Percentiles rank a stretch among this genome's conserved stretches.
phyloP scores from a whole-genome alignment of 371 early-diverging fungal species.

The Mycotypha africana region DNA sequence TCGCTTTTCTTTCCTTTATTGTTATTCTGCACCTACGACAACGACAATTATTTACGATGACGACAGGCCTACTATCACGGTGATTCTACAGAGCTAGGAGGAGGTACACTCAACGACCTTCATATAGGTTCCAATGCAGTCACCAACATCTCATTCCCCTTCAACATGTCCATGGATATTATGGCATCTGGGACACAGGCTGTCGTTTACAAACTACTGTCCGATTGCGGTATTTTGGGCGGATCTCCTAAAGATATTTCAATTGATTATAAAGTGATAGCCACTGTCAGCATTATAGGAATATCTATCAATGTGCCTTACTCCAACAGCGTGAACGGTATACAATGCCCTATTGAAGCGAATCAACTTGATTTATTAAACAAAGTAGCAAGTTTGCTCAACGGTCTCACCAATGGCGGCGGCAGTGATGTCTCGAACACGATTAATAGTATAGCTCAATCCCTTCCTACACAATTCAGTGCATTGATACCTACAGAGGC shows the following conservation, averaged over 20 bases:
- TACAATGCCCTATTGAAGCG: slow-evolving; percentile 35
- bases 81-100: slow-evolving; percentile 36
- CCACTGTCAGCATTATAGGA: slow-evolving; percentile 41
- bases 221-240: slow-evolving; percentile 38
- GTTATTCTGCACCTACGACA: too few relatives aligned
- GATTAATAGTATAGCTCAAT: too few relatives aligned
- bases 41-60: too few relatives aligned
- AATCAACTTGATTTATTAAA: too few relatives aligned
- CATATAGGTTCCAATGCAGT: slow-evolving; percentile 39
- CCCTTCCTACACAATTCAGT: too few relatives aligned
- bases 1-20: too few relatives aligned
- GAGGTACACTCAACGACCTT: slow-evolving; percentile 39
- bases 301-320: slow-evolving; percentile 46
- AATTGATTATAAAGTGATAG: slow-evolving; percentile 48
- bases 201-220: slow-evolving; percentile 35
- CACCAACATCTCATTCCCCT: slow-evolving; percentile 43
- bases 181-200: slow-evolving; percentile 16
- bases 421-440: too few relatives aligned
- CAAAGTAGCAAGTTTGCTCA: too few relatives aligned
- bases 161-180: slow-evolving; percentile 31
- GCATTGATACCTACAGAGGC: too few relatives aligned
- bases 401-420: too few relatives aligned
- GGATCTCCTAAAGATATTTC: slow-evolving; percentile 21
- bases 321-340: slow-evolving; percentile 24
- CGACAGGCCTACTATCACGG: slow-evolving; percentile 53